phyloP scores from a whole-genome alignment of 169 alveolate genomes.

The Cryptosporidium parvum region DNA sequence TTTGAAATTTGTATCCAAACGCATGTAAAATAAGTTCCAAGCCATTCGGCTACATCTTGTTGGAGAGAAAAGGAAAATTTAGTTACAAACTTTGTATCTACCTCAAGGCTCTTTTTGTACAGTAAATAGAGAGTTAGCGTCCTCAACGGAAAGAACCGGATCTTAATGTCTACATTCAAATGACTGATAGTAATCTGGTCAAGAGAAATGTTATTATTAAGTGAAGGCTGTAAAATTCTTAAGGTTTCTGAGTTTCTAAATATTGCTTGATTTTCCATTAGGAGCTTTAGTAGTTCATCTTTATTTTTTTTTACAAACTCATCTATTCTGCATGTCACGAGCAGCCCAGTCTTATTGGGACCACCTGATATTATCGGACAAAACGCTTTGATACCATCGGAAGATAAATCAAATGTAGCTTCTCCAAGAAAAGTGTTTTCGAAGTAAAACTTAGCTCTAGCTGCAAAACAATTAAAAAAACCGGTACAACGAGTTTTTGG shows the following conservation, averaged over 20 bases:
- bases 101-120: conserved; percentile 26
- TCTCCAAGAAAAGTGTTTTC: conserved; percentile 57
- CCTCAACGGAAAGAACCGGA: conserved; percentile 65
- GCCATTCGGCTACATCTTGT: conserved; percentile 75
- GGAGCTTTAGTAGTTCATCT: conserved; percentile 16
- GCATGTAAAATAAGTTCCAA: conserved; percentile 65
- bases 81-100: conserved; percentile 45
- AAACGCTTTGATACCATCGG: conserved; percentile 70
- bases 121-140: conserved; percentile 41
- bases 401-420: conserved; percentile 67
- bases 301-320: conserved; percentile 42
- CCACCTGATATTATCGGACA: conserved; percentile 75
- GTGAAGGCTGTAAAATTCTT: conserved; percentile 41
- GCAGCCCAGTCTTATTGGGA: conserved; percentile 64
- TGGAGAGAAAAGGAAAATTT: conserved; percentile 68
- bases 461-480: conserved; percentile 67
- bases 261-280: conserved; percentile 4
- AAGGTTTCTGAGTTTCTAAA: conserved; percentile 18
- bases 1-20: conserved; percentile 70
- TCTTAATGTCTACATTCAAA: conserved; percentile 43
- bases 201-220: neutral
- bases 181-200: conserved; percentile 57
- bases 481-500: conserved; percentile 75
- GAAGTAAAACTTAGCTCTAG: conserved; percentile 65
- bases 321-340: conserved; percentile 65